Conservation (phyloP, 805 yeast genomes). For the Candida andamanensis region DNA sequence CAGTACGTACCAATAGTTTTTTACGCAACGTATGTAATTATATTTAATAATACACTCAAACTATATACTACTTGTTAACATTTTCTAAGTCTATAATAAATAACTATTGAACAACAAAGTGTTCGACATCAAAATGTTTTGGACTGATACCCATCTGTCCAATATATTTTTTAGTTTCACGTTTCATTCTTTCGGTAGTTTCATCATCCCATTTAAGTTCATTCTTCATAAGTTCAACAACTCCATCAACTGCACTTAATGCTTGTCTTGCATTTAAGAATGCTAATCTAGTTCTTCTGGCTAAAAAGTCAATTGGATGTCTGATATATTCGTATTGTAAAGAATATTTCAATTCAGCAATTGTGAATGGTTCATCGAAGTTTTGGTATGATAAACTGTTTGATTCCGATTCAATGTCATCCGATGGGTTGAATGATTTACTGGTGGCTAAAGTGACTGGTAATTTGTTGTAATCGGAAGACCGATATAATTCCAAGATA, state of each 20-base stretch:
- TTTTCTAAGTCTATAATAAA: not conserved
- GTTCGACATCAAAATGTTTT: slow-evolving; percentile 21
- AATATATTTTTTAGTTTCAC: slow-evolving; percentile 51
- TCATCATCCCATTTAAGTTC: slow-evolving; percentile 70
- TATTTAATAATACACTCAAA: not conserved
- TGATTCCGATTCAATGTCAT: slow-evolving; percentile 17
- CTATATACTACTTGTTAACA: not conserved
- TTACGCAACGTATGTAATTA: not conserved
- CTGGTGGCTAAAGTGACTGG: slow-evolving; percentile 58
- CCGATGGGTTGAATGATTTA: slow-evolving; percentile 27
- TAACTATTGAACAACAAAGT: slow-evolving; percentile 17
- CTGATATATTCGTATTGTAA: slow-evolving; percentile 79
- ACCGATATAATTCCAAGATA: slow-evolving; percentile 52
- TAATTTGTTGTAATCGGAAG: slow-evolving; percentile 50
- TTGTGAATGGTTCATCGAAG: slow-evolving; percentile 79
- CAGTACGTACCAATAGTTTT: not conserved
- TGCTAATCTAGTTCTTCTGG: slow-evolving; percentile 90
- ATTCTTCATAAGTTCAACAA: slow-evolving; percentile 77
- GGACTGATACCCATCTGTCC: slow-evolving; percentile 53
- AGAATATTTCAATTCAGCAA: slow-evolving; percentile 84
- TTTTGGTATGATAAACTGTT: slow-evolving; percentile 42
- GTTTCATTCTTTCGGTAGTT: slow-evolving; percentile 49
- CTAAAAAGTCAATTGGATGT: slow-evolving; percentile 84
- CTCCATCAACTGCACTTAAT: slow-evolving; percentile 71
- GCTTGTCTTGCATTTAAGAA: slow-evolving; percentile 88